phyloP scores from a whole-genome alignment of 2,329 filamentous ascomycete species.

The Xylaria sp. region DNA sequence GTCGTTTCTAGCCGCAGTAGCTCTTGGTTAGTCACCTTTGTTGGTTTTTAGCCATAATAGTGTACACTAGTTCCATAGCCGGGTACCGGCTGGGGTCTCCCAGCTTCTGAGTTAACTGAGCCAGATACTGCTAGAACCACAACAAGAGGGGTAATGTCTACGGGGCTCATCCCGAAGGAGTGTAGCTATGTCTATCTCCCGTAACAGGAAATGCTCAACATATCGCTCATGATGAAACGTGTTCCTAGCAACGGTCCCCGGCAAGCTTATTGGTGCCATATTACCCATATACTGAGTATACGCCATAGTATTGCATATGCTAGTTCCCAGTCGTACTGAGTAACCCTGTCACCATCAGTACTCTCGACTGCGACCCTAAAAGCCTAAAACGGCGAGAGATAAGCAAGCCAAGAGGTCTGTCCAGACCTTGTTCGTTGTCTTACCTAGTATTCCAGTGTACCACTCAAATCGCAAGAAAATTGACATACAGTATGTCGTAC shows the following conservation, averaged over 20 bases:
- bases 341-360: not conserved
- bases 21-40: not conserved
- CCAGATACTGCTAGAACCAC: not conserved
- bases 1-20: slow-evolving; percentile 18
- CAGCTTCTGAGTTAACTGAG: slow-evolving; percentile 8
- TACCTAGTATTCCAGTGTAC: not conserved
- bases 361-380: not conserved
- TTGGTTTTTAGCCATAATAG: slow-evolving; percentile 2
- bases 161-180: not conserved
- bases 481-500: not conserved
- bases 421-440: not conserved
- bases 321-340: too few relatives aligned
- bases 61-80: too few relatives aligned
- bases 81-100: not conserved
- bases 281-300: not conserved
- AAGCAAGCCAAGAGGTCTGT: not conserved
- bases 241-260: not conserved
- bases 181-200: not conserved
- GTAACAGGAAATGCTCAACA: slow-evolving; percentile 28
- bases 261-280: not conserved
- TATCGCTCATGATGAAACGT: slow-evolving; percentile 6
- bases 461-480: too few relatives aligned
- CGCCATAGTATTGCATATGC: not conserved
- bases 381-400: slow-evolving; percentile 3
- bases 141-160: slow-evolving; percentile 3